These are phyloP conservation scores for Paecilomyces formosus DNA, from an alignment of 2,329 filamentous ascomycete species.

Conservation along the genomic window DNA sequence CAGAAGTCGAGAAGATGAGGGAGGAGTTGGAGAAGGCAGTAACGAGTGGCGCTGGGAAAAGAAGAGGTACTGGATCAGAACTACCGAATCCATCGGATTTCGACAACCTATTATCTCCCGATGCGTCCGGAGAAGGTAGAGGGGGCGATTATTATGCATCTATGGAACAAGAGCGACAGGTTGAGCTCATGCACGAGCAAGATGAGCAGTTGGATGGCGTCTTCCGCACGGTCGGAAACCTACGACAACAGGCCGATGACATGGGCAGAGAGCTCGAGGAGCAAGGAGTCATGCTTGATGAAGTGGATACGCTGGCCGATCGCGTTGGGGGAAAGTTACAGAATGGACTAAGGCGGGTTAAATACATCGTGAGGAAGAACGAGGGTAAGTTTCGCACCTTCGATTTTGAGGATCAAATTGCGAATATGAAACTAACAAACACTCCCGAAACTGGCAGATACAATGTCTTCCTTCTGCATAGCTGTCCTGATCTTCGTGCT, in stretches of 20 bases:
- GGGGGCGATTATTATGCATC: slow-evolving; percentile 62
- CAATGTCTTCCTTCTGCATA: slow-evolving; percentile 83
- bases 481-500: slow-evolving; percentile 79
- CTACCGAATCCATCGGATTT: slow-evolving; percentile 56
- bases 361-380: slow-evolving; percentile 76
- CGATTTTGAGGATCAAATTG: neutral
- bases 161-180: slow-evolving; percentile 86
- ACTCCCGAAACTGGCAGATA: slow-evolving; percentile 42
- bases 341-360: slow-evolving; percentile 79
- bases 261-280: slow-evolving; percentile 97
- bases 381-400: slow-evolving; percentile 60
- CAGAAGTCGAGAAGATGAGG: slow-evolving; percentile 83
- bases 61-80: slow-evolving; percentile 25
- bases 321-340: slow-evolving; percentile 78
- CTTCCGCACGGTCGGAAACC: slow-evolving; percentile 83
- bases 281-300: slow-evolving; percentile 80
- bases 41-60: slow-evolving; percentile 23
- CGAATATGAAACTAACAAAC: slow-evolving; percentile 12
- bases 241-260: slow-evolving; percentile 82
- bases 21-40: slow-evolving; percentile 64
- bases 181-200: slow-evolving; percentile 89
- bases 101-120: slow-evolving; percentile 31
- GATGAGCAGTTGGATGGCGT: slow-evolving; percentile 89
- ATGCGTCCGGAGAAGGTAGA: slow-evolving; percentile 33
- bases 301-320: slow-evolving; percentile 77